Evolutionary conservation across 75 land plant species (phyloP).

Genomic region (Isoetes taiwanensis): DNA sequence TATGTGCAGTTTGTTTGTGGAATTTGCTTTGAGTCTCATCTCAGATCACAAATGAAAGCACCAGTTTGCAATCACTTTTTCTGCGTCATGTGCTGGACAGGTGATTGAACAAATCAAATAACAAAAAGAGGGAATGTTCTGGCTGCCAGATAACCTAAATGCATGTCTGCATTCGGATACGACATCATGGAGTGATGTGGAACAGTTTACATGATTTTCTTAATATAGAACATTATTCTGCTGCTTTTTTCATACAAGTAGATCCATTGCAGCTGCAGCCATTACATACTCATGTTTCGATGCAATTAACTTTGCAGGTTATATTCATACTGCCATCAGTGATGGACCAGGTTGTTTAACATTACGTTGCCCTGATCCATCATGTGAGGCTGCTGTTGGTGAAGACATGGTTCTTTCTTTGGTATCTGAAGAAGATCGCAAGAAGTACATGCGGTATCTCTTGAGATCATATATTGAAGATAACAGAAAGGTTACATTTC

Average conservation of each 20-base stretch:
- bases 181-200: too few species aligned
- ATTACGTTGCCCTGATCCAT: constrained; percentile 87
- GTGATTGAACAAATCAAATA: too few species aligned
- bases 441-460: constrained; percentile 72
- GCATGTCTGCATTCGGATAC: too few species aligned
- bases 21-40: constrained; percentile 55
- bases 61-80: constrained; percentile 60
- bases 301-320: constrained; percentile 37
- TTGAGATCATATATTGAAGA: constrained; percentile 90
- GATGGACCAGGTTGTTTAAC: constrained; percentile 95
- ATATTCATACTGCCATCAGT: constrained; percentile 68
- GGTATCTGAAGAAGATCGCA: constrained; percentile 55
- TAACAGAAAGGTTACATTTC: constrained; percentile 61
- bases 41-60: constrained; percentile 29
- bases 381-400: constrained; percentile 79
- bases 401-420: constrained; percentile 63
- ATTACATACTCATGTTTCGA: background rate
- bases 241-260: background rate
- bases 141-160: background rate
- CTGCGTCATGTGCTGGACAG: constrained; percentile 56
- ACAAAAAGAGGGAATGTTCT: too few species aligned
- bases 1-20: constrained; percentile 54
- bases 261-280: background rate
- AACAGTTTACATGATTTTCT: too few species aligned
- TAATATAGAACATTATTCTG: too few species aligned